phyloP scores from a whole-genome alignment of 345 rosid species.

The Linum usitatissimum region DNA sequence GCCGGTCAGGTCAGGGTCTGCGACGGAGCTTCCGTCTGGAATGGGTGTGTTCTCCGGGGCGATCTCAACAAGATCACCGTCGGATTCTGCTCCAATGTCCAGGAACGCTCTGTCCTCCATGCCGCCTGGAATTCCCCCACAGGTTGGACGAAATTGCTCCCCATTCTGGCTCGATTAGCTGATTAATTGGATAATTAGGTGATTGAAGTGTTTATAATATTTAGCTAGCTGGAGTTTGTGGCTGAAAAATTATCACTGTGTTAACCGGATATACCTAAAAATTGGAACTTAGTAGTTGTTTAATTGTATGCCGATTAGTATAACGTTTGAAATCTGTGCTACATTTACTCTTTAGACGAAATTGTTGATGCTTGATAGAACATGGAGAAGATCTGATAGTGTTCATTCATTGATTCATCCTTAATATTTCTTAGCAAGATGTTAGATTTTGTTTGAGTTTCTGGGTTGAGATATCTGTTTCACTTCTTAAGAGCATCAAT shows the following conservation, averaged over 20 bases:
- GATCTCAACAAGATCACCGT: constrained; percentile 92
- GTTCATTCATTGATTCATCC: not conserved
- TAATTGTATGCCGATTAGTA: too few species aligned
- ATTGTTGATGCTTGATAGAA: not conserved
- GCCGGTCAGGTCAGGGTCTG: constrained; percentile 82
- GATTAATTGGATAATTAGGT: not conserved
- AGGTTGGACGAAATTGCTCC: constrained; percentile 30
- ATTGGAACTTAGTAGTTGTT: too few species aligned
- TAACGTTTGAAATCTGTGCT: too few species aligned
- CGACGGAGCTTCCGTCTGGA: constrained; percentile 93
- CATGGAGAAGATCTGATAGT: not conserved
- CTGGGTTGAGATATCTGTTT: not conserved
- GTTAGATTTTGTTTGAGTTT: not conserved
- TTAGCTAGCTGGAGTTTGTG: too few species aligned
- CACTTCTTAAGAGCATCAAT: not conserved
- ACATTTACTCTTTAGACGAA: not conserved
- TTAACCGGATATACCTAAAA: too few species aligned
- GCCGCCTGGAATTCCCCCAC: constrained; percentile 98
- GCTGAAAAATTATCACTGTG: too few species aligned
- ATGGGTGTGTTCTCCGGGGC: constrained; percentile 81
- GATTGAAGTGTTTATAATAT: too few species aligned
- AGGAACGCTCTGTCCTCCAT: constrained; percentile 85
- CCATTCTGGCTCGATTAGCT: not conserved
- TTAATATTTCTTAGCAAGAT: not conserved
- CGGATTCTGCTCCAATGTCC: constrained; percentile 89